Conservation (phyloP, 805 yeast species). For the Teunomyces panamensis region DNA sequence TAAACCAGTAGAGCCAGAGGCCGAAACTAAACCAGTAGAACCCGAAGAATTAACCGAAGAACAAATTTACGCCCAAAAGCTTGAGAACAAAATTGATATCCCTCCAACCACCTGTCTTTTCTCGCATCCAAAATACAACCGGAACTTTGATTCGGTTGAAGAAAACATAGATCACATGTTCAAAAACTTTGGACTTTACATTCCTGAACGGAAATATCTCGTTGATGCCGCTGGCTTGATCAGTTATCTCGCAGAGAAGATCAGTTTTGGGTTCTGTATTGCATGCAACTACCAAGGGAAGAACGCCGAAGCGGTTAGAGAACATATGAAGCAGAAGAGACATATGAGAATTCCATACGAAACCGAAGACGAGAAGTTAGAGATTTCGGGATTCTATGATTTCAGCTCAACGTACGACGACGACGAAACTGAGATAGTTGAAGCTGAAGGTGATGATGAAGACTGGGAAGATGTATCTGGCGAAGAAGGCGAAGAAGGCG, state of each 20-base stretch:
- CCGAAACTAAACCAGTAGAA: slow-evolving; percentile 1
- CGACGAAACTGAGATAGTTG: slow-evolving; percentile 6
- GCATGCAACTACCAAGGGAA: slow-evolving; percentile 84
- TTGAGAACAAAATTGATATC: slow-evolving; percentile 45
- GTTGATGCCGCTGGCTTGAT: slow-evolving; percentile 69
- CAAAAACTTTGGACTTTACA: slow-evolving; percentile 73
- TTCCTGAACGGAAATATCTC: slow-evolving; percentile 78
- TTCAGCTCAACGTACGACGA: slow-evolving; percentile 62
- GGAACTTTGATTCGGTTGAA: slow-evolving; percentile 36
- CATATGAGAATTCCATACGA: slow-evolving; percentile 92
- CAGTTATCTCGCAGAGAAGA: slow-evolving; percentile 71
- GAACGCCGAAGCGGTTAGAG: slow-evolving; percentile 79
- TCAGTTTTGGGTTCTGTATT: slow-evolving; percentile 81
- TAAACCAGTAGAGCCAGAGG: not conserved
- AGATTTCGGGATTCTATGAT: slow-evolving; percentile 80
- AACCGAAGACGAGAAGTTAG: slow-evolving; percentile 68
- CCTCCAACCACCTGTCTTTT: slow-evolving; percentile 51
- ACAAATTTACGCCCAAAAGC: slow-evolving; percentile 41
- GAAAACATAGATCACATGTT: slow-evolving; percentile 69
- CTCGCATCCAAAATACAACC: slow-evolving; percentile 38
- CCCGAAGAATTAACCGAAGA: slow-evolving; percentile 19
- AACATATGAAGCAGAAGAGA: slow-evolving; percentile 80
- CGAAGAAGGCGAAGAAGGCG: slow-evolving; percentile 17
- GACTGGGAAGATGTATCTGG: slow-evolving; percentile 43
- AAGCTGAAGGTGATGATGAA: slow-evolving; percentile 15